Evolutionary conservation across 2,329 filamentous ascomycete species (phyloP), one percentile per base, ranked within the genome.

Genomic region (Talaromyces sp.): DNA sequence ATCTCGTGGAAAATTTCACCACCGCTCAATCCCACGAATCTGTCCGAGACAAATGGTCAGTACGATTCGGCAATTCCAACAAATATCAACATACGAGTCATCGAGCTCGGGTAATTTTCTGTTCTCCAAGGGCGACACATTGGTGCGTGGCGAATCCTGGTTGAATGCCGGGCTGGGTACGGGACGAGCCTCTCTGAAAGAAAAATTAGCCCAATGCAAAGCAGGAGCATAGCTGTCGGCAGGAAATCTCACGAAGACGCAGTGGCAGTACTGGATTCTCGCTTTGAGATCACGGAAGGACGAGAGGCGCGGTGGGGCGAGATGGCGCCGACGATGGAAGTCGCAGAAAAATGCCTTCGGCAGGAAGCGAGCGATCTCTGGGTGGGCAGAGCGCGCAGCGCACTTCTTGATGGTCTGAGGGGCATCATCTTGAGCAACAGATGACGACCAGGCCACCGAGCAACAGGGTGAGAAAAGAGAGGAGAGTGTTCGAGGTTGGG

Each of bases 1-100:
- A 98, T 98, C 80, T 98, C 93, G 77, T 98, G 93, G 78, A 98
- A 96, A 70, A 98, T 97, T 78, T 97, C 89, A 73, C 95, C 95
- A 73, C 95, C 93, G 56, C 87, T 96, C 84, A 93, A 93, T 65
- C 93, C 93, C 72, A 98, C 92, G 77, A 98, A 96, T 63, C 88
- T 91, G 67, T 60, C 58, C 57, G 51, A 39, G 62, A 58, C 65
- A 42, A 27, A 62, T 27, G 7, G 30, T 57, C 36, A 54, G 49
- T 33, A 32, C n/a, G 10, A 27, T 44, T 39, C 28, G 33, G 2
- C n/a, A 39, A 49, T 61, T 69, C 56, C 67, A 67, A 60, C 30
- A 58, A 22, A 30, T 39, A 44, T 30, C 49, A 57, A 82, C 88
- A 68, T 87, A 92, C 88, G 90, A 92, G 75, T 93, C 90, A 75